Evolutionary conservation across 2,329 filamentous ascomycete genomes (phyloP).

Genomic region (Pestalotiopsis sp.): DNA sequence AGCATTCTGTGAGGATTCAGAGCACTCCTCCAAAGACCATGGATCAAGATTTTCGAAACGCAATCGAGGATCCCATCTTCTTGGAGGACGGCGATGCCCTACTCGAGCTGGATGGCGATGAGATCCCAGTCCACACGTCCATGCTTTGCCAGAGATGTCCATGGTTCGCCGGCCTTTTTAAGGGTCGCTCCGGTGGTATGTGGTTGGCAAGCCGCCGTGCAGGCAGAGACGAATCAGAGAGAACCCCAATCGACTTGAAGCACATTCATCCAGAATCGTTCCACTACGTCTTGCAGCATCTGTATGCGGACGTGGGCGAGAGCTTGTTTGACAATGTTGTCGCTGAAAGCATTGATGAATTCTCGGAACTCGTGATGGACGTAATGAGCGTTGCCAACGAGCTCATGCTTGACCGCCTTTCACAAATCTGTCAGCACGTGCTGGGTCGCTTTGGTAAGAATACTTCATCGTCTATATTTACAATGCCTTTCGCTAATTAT

Average conservation of each 20-base stretch:
- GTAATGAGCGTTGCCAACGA: conserved; percentile 90
- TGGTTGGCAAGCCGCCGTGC: conserved; percentile 78
- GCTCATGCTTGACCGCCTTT: conserved; percentile 88
- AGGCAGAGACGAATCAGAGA: conserved; percentile 32
- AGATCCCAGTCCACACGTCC: conserved; percentile 72
- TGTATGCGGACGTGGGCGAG: conserved; percentile 81
- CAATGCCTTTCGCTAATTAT: not conserved
- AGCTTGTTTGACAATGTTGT: conserved; percentile 81
- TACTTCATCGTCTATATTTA: too few species aligned
- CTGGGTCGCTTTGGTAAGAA: conserved; percentile 67
- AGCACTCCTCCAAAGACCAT: conserved; percentile 63
- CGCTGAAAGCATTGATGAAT: conserved; percentile 72
- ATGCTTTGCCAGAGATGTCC: conserved; percentile 82
- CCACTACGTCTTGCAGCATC: conserved; percentile 71
- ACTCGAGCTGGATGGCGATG: conserved; percentile 75
- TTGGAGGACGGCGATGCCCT: conserved; percentile 80
- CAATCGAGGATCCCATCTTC: conserved; percentile 67
- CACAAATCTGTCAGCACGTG: conserved; percentile 83
- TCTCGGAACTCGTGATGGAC: conserved; percentile 86
- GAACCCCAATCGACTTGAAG: conserved; percentile 69
- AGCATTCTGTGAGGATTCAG: conserved; percentile 77
- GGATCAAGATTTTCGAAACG: conserved; percentile 68
- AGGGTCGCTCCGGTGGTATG: conserved; percentile 79
- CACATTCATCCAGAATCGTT: conserved; percentile 78
- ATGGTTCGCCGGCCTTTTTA: conserved; percentile 88